Evolutionary conservation across 2,329 filamentous ascomycete genomes (phyloP).

Genomic region (Dryadomyces quercivorus): DNA sequence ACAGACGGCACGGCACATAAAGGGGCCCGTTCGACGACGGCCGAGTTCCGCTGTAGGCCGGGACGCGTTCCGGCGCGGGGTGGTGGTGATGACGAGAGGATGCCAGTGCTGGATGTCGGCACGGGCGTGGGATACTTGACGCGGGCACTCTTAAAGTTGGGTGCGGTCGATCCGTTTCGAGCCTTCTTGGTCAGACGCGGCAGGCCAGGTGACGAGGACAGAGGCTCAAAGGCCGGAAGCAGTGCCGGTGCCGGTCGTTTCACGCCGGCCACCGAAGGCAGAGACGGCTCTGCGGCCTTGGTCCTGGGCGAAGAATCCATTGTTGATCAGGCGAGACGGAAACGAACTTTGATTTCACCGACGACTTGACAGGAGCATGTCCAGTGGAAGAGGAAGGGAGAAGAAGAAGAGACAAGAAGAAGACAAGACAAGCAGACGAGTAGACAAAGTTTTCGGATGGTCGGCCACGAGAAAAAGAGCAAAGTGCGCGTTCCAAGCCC

Average conservation of each 20-base stretch:
- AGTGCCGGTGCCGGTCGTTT: conserved; percentile 56
- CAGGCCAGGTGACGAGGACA: conserved; percentile 65
- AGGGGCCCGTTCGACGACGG: conserved; percentile 67
- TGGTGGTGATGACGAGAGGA: conserved; percentile 77
- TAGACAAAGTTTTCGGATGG: not conserved
- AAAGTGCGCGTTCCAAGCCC: conserved; percentile 1
- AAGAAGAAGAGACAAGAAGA: not conserved
- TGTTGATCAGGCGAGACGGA: not conserved
- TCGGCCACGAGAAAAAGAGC: conserved; percentile 3
- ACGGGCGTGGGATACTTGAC: conserved; percentile 84
- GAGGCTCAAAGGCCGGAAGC: conserved; percentile 66
- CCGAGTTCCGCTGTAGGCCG: conserved; percentile 46
- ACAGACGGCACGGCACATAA: conserved; percentile 74
- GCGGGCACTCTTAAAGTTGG: conserved; percentile 27
- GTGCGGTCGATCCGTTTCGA: conserved; percentile 3
- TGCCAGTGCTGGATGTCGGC: conserved; percentile 85
- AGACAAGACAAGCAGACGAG: not conserved
- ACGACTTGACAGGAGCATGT: conserved; percentile 7
- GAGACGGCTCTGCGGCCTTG: conserved; percentile 22
- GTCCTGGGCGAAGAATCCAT: conserved; percentile 29
- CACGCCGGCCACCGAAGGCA: conserved; percentile 28
- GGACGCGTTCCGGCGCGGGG: conserved; percentile 25
- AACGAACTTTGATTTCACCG: not conserved
- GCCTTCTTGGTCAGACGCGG: conserved; percentile 51
- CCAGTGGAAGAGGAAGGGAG: not conserved